Evolutionary conservation across 805 yeast species (phyloP), one percentile per base, ranked within the genome.

Genomic region (Teunomyces kruisii): DNA sequence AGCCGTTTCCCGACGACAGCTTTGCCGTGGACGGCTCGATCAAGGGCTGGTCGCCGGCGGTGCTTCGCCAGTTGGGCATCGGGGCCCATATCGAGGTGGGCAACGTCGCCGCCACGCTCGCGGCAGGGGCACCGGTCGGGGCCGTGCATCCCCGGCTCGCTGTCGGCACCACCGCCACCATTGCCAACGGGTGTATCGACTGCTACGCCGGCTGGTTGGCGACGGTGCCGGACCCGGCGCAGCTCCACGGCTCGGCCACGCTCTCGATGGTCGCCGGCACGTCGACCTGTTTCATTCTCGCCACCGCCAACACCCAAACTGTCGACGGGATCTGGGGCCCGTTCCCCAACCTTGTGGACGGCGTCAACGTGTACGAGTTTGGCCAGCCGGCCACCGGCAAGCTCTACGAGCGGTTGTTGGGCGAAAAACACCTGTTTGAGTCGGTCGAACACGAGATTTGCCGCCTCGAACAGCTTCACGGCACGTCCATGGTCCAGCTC

Each of bases 261-360:
- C 50, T 80, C 17, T 65, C 78, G 1, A 69, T 80, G 75, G 76
- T 79, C 5, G 87, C 84, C 1, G 86, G 86, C 0, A 81, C 86
- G 0, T 79, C 84, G 6, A 80, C 85, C 0, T 81, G 87, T 49
- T 80, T 68, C 48, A 49, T 79, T 10, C 52, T 65, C 9, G 48
- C 55, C 15, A 50, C 46, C 0, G 24, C 46, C 0, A 38, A 32
- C 1, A 30, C 12, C 2, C 14, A 17, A 7, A 47, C 54, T 2
- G 51, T 68, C 1, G 64, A 69, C 0, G 85, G 85, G 0, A 61
- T 80, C 3, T 81, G 87, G 87, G 86, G 87, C 0, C 86, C 86
- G 0, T 81, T 75, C 52, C 51, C 62, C 2, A 64, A 70, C 31
- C 57, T 76, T 4, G 43, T 46, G 12, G 54, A 57, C 0, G 61